phyloP scores from a whole-genome alignment of 2,329 filamentous ascomycete genomes.

The Stemphylium beticola region DNA sequence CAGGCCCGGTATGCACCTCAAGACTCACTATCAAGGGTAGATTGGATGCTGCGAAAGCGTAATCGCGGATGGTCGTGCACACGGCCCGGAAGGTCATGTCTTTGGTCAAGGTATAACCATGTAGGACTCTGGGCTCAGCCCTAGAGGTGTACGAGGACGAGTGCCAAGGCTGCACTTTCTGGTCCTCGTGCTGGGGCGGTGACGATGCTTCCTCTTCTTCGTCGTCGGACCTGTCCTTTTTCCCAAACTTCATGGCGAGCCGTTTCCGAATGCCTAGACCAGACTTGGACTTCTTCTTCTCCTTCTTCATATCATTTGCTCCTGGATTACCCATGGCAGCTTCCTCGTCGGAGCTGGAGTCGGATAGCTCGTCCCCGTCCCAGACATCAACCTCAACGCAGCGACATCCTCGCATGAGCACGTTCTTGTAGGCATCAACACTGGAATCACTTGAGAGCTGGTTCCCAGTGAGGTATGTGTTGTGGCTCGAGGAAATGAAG shows the following conservation, averaged over 20 bases:
- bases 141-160: constrained; percentile 36
- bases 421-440: constrained; percentile 77
- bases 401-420: constrained; percentile 77
- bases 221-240: constrained; percentile 35
- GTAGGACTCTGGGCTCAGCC: constrained; percentile 78
- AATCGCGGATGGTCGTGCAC: constrained; percentile 77
- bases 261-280: constrained; percentile 44
- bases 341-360: constrained; percentile 49
- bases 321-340: constrained; percentile 27
- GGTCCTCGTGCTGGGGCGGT: constrained; percentile 15
- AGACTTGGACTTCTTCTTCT: constrained; percentile 37
- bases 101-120: constrained; percentile 82
- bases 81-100: constrained; percentile 89
- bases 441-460: constrained; percentile 81
- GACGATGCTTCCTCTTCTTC: constrained; percentile 14
- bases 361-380: constrained; percentile 68
- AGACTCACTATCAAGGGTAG: constrained; percentile 90
- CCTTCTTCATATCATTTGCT: constrained; percentile 28
- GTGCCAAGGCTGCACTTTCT: constrained; percentile 39
- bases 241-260: constrained; percentile 41
- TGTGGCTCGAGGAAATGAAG: constrained; percentile 94
- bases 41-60: constrained; percentile 75
- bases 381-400: constrained; percentile 97
- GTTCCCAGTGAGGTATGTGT: constrained; percentile 88
- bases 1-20: constrained; percentile 82